Evolutionary conservation across 176 grass and related monocot genomes (phyloP), one percentile per base, ranked within the genome.

Genomic region (Poa annua): DNA sequence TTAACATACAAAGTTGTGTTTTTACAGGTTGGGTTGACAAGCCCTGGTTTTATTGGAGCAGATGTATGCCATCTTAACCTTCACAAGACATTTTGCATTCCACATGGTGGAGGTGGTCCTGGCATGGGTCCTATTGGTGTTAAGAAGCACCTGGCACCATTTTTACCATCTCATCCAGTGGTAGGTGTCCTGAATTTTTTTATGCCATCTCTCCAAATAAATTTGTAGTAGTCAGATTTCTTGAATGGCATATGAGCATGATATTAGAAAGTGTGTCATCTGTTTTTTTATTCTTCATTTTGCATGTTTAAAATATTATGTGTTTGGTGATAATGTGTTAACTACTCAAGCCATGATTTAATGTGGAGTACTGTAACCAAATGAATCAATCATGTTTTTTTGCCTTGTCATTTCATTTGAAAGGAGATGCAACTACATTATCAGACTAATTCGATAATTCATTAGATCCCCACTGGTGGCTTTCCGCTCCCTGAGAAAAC

Each of bases 41-140:
- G 97, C 76, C 97, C 97, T 66, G 97, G 97, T 72, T 99, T 93
- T 79, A 99, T 99, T 67, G 97, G 97, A 79, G 97, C 97, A 74
- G 97, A 99, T 88, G 97, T 99, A 29, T 99, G 97, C 66, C 97
- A 99, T 34, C 93, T 99, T 81, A 99, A 99, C 75, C 93, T 99
- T 60, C 97, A 99, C 84, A 99, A 99, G 79, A 99, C 97, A 86
- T 96, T 99, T 76, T 99, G 97, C 88, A 99, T 99, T 80, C 97
- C 97, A 47, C 97, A 99, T 67, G 97, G 97, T 84, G 97, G 97
- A 74, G 97, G 97, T 89, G 97, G 97, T 79, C 97, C 97, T 25
- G 97, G 97, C 44, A 99, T 99, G 97, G 97, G 97, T 42, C 97
- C 97, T 72, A 99, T 99, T 88, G 97, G 97, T 93, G 97, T 99